Base-by-base conservation (phyloP, 306 rosid genomes). In the Amphicarpaea edgeworthii region DNA sequence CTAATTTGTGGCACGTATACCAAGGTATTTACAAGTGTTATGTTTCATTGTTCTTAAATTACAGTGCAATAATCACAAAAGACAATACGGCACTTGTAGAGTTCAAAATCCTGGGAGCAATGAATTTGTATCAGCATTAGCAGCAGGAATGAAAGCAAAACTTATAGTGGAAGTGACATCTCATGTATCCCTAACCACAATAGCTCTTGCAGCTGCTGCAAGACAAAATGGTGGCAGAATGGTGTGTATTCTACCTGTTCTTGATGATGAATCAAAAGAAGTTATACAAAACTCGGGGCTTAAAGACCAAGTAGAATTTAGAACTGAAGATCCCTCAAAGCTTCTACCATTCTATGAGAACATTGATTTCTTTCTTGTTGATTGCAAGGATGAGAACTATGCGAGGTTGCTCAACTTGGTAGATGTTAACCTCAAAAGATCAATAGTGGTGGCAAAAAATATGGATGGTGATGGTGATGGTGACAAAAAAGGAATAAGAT, bases 91-190 rank as follows among this genome's bases (percentile, higher is more conserved):
- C 3, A 58, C 74, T 19, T 54, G 86, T 83, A 86, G 78, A 76
- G 62, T 83, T 53, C 84, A 61, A 71, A 89, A 86, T 72, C 90
- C 72, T 0, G 88, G 88, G 54, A 90, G 89, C 79, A 85, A 79
- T 73, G 93, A 88, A 60, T 85, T 88, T 40, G 82, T 90, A 34
- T 86, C 91, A 9, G 96, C 93, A 38, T 62, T 88, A 64, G 93
- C 96, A 40, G 91, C 93, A 21, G 90, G 96, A 43, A 83, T 85
- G 86, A 88, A 67, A 76, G 89, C 88, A 24, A 85, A 88, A 53
- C 87, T 86, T 8, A 83, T 88, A 23, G 87, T 88, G 62, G 90
- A 90, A 72, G 93, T 86, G 54, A 68, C 86, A 26, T 78, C 88
- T 2, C 65, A 38, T 14, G 79, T 80, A 54, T 86, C 93, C 0